Conservation (phyloP, 2,329 filamentous ascomycete genomes). For the Lachnellula suecica region DNA sequence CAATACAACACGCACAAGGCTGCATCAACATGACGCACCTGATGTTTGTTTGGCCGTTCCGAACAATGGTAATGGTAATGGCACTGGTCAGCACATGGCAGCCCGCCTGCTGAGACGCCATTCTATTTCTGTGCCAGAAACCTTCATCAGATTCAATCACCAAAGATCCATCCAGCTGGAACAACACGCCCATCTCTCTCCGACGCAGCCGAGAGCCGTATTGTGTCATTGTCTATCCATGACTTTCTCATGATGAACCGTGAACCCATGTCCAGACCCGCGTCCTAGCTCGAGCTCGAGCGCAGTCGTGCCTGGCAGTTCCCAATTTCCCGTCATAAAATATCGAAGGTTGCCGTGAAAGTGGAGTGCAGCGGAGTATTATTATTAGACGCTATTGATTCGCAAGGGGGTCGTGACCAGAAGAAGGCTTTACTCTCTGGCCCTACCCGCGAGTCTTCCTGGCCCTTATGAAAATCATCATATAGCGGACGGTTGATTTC, state of each 20-base stretch:
- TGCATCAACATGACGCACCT: background rate
- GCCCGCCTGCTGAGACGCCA: background rate
- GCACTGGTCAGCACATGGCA: background rate
- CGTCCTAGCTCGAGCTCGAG: background rate
- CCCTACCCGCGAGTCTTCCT: constrained; percentile 11
- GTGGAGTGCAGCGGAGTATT: background rate
- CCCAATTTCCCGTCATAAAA: background rate
- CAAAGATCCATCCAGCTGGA: background rate
- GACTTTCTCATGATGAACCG: background rate
- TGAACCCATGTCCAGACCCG: background rate
- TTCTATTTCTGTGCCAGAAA: background rate
- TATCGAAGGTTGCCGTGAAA: no score
- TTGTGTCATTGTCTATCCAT: background rate
- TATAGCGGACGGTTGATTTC: constrained; percentile 20
- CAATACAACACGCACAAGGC: background rate
- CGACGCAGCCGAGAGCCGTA: background rate
- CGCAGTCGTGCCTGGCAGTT: background rate
- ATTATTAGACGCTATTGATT: background rate
- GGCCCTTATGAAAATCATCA: constrained; percentile 26
- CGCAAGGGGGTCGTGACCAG: background rate
- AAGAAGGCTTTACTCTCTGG: background rate
- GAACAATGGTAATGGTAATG: background rate
- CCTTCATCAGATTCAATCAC: background rate
- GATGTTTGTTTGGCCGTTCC: background rate
- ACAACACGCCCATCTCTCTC: background rate